Evolutionary conservation across 768 basidiomycete species (phyloP), one percentile per base, ranked within the genome.

Genomic region (Tulasnella sp.): DNA sequence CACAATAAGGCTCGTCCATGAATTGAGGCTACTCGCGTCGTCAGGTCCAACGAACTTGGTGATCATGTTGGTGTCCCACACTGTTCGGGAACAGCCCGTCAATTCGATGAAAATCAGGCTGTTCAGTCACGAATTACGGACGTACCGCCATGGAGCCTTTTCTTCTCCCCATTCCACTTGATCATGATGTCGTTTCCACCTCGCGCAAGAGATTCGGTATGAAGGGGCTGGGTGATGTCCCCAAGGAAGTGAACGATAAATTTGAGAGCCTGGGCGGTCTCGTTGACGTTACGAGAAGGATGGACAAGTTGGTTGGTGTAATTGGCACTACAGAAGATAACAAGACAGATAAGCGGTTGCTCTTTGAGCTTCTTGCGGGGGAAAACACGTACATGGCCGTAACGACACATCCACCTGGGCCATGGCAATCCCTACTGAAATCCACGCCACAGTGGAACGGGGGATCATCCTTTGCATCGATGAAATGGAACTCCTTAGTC

Each of bases 21-120:
- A 44, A 16, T 80, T 34, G 58, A 82, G 41, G 54, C 74, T 64
- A 6, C 1, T 34, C 12, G n/a, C 48, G 22, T 69, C 41, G 46
- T 78, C 69, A 7, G 64, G 20, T 3, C 78, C 78, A 5, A 60
- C 72, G 31, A 72, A 48, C n/a, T 73, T 24, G 41, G 48, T 40
- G 74, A 80, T 46, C 31, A 81, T 81, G 28, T n/a, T 54, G 72
- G 72, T 80, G 60, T 81, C 78, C 81, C 81, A 81, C 22, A 81
- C 81, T 79, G 16, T 44, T 6, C 22, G 24, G 54, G 54, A n/a
- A 37, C 0, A 69, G 28, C 18, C 31, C 12, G 74, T 42, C 74
- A 9, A n/a, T 46, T 20, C 12, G 46, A 37, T 18, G 20, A 14
- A 40, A 41, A 11, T 48, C 20, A 11, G 28, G 18, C 3, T 2